Evolutionary conservation across 345 rosid genomes (phyloP), one percentile per base, ranked within the genome.

Genomic region (Rhodomyrtus tomentosa): DNA sequence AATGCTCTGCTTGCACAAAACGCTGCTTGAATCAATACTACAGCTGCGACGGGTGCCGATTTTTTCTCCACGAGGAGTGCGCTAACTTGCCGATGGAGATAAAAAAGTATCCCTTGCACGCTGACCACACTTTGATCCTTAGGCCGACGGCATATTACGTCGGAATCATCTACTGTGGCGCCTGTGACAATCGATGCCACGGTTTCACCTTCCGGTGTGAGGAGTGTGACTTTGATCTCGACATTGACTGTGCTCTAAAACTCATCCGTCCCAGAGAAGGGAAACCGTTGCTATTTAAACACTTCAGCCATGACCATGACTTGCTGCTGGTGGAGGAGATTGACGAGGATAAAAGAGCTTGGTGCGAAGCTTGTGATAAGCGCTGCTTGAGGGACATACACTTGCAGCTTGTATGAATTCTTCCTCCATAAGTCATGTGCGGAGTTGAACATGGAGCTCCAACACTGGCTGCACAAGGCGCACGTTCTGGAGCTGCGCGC

Each of bases 341-440:
- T 4, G 27, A 0, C 0, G 0, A 15, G 0, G 6, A 15, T 0
- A 2, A 21, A 0, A 68, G 53, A 36, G 83, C 45, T 11, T 10
- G 83, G 62, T 82, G 83, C 7, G 1, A 36, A 45, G 83, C 83
- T n/a, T 82, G 83, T 1, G 1, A 21, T 2, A 53, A 53, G 58
- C 1, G 11, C 62, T 52, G 68, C 32, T 52, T 3, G 3, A 53
- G 48, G 20, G 7, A 36, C 12, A 18, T 82, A 82, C 58, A n/a
- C 48, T 45, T 82, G 83, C 6, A 36, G 3, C 21, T 14, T 6
- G 10, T 82, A 50, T 0, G 3, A 29, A 82, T 53, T 32, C 18
- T 82, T 82, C 42, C 83, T 82, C 21, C 83, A 82, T 53, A 53
- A 53, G 56, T 36, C 83, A 25, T 53, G 83, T 13, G 83, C 50